These are phyloP conservation scores for Arthroderma uncinatum DNA, from an alignment of 2,329 filamentous ascomycete species.

Conservation along the genomic window DNA sequence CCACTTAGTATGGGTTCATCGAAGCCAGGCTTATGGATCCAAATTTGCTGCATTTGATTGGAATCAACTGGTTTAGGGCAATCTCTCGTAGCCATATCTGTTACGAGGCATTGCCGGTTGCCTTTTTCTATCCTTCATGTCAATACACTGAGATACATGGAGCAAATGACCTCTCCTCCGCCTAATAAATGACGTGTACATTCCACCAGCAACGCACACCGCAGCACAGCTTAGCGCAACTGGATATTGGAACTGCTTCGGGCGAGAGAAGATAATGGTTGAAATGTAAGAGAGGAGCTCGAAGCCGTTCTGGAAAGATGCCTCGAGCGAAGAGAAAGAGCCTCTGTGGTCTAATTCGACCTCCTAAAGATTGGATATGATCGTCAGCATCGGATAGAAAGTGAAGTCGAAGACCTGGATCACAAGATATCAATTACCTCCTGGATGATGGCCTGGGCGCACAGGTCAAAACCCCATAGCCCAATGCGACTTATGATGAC, in stretches of 20 bases:
- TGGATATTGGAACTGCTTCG: neutral
- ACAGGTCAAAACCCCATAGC: constrained; percentile 52
- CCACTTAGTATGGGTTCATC: too few species aligned
- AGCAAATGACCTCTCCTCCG: neutral
- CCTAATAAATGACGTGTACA: neutral
- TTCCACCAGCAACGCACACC: neutral
- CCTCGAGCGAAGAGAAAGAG: neutral
- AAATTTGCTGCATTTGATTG: too few species aligned
- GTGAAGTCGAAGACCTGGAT: too few species aligned
- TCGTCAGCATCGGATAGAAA: too few species aligned
- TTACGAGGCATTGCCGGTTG: too few species aligned
- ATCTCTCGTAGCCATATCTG: too few species aligned
- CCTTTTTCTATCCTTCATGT: too few species aligned
- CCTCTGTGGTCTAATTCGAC: neutral
- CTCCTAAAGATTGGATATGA: neutral
- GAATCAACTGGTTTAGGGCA: too few species aligned
- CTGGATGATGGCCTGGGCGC: constrained; percentile 41
- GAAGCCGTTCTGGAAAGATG: neutral
- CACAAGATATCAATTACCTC: too few species aligned
- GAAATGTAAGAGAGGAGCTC: neutral
- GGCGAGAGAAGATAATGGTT: neutral
- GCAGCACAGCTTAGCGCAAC: neutral
- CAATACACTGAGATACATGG: neutral
- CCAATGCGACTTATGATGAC: constrained; percentile 49
- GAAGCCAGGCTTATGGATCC: too few species aligned